A percentile compares a stretch with the other conserved stretches of the same genome.
Evolutionary conservation across 345 rosid species (phyloP).

Genomic region (Gossypium rotundifolium): DNA sequence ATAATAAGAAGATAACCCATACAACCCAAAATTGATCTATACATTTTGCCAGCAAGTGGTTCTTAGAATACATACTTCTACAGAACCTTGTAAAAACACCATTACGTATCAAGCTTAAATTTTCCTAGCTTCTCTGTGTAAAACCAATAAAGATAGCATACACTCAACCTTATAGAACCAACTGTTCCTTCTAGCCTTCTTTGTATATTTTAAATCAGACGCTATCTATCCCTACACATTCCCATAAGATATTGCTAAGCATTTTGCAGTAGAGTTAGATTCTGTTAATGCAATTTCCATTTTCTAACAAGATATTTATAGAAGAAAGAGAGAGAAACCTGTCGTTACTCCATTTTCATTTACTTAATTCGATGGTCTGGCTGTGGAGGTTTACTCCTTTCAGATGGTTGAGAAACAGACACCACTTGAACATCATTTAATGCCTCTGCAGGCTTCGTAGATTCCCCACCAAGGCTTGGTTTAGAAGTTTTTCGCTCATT

Average conservation of each 20-base stretch:
- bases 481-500: too few relatives aligned
- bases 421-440: constrained; percentile 3
- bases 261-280: neutral
- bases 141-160: neutral
- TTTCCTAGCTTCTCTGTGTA: neutral
- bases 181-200: neutral
- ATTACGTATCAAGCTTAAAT: neutral
- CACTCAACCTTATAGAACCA: neutral
- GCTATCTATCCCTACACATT: neutral
- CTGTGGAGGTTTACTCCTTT: constrained; percentile 17
- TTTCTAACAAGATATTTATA: neutral
- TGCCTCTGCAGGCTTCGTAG: constrained; percentile 1
- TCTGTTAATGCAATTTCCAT: neutral
- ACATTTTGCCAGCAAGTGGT: neutral
- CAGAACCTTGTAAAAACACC: neutral
- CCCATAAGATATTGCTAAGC: neutral
- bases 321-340: constrained; percentile 30
- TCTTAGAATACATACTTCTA: neutral
- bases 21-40: too few relatives aligned
- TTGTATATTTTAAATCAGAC: neutral
- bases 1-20: constrained; percentile 13
- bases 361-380: constrained; percentile 10
- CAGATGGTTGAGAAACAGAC: constrained; percentile 23
- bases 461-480: constrained; percentile 2
- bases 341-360: constrained; percentile 27